phyloP scores from a whole-genome alignment of 2,329 filamentous ascomycete species.

The Chaetomium globosum region DNA sequence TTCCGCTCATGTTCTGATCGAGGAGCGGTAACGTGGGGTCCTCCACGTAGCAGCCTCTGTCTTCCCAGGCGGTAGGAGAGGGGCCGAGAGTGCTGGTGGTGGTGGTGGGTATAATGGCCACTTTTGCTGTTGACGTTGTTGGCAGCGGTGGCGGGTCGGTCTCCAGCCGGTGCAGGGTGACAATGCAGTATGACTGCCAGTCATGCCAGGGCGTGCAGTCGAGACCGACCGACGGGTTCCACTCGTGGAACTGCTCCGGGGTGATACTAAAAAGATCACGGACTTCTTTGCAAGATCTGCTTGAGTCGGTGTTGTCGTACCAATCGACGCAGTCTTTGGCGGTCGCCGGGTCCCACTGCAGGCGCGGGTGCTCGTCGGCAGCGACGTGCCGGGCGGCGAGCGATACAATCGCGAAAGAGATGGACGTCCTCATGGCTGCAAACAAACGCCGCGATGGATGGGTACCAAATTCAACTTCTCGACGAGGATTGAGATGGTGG shows the following conservation, averaged over 20 bases:
- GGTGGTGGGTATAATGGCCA: conserved; percentile 18
- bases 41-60: conserved; percentile 48
- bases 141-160: conserved; percentile 19
- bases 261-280: conserved; percentile 8
- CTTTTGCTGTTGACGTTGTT: conserved; percentile 22
- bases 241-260: conserved; percentile 18
- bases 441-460: no score
- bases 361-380: not conserved
- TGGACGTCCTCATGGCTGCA: conserved; percentile 12
- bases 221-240: conserved; percentile 36
- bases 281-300: conserved; percentile 4
- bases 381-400: conserved; percentile 6
- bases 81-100: conserved; percentile 31
- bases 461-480: no score
- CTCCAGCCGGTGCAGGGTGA: conserved; percentile 29
- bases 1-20: conserved; percentile 40
- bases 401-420: not conserved
- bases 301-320: conserved; percentile 12
- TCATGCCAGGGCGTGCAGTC: conserved; percentile 34
- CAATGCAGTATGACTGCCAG: conserved; percentile 37
- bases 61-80: conserved; percentile 35
- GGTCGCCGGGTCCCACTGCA: not conserved
- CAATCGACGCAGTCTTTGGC: conserved; percentile 14
- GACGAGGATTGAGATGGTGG: no score
- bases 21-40: conserved; percentile 39